Percentiles rank a stretch among this genome's conserved stretches.
These are phyloP conservation scores for Nicotiana paniculata DNA, from an alignment of 257 asterid genomes.

Conservation along the genomic window DNA sequence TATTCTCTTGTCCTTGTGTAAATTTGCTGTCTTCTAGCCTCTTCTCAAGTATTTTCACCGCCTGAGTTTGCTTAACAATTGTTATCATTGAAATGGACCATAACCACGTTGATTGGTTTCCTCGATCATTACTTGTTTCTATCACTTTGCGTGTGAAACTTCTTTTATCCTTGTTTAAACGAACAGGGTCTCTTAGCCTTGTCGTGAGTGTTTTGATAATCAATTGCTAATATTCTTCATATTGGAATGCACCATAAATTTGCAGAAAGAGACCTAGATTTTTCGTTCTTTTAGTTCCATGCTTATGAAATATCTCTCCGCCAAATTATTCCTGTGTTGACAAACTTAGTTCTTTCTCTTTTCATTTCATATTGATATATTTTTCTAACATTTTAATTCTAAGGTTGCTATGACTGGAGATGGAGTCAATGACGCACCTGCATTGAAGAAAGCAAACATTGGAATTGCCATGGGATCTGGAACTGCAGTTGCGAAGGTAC, in stretches of 20 bases:
- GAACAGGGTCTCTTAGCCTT: not conserved
- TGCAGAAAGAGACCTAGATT: not conserved
- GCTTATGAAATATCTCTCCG: not conserved
- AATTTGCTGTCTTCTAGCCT: not conserved
- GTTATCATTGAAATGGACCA: not conserved
- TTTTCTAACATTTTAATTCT: slow-evolving; percentile 14
- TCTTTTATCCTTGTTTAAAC: not conserved
- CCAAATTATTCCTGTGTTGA: not conserved
- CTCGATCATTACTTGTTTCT: not conserved
- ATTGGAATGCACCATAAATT: not conserved
- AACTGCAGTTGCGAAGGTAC: slow-evolving; percentile 99
- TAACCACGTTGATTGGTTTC: not conserved
- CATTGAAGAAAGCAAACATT: slow-evolving; percentile 91
- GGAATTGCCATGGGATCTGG: slow-evolving; percentile 99
- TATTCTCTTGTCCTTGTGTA: not conserved
- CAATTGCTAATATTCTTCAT: not conserved
- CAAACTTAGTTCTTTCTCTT: not conserved
- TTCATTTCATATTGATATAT: not conserved
- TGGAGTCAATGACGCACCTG: slow-evolving; percentile 99
- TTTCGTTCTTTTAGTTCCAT: slow-evolving; percentile 3
- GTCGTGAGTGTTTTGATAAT: not conserved
- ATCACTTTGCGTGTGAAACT: not conserved
- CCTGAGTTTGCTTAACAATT: not conserved
- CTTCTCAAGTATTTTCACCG: not conserved
- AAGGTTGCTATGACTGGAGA: slow-evolving; percentile 99